These are phyloP conservation scores for Vanrija sp. DNA, from an alignment of 1,284 basidiomycete species.

Conservation along the genomic window DNA sequence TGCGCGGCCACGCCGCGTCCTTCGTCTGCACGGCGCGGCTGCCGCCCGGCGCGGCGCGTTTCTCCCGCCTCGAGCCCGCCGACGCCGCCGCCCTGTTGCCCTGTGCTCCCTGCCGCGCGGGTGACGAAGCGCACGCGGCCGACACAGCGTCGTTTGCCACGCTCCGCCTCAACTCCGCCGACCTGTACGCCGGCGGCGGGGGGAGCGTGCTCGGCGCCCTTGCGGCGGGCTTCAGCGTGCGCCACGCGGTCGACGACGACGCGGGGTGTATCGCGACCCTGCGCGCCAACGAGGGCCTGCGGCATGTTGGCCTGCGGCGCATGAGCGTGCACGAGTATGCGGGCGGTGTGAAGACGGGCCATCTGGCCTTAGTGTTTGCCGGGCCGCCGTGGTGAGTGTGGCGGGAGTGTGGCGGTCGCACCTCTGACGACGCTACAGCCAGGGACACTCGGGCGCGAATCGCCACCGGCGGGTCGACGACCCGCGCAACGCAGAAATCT, in stretches of 20 bases:
- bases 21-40: not conserved
- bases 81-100: not conserved
- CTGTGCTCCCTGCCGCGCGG: not conserved
- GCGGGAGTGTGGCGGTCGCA: too few relatives aligned
- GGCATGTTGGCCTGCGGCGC: not conserved
- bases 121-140: not conserved
- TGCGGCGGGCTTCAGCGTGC: conserved; percentile 18
- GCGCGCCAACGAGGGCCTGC: not conserved
- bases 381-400: conserved; percentile 31
- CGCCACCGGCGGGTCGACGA: conserved; percentile 14
- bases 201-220: conserved; percentile 22
- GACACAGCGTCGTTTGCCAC: not conserved
- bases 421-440: conserved; percentile 17
- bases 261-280: conserved; percentile 16
- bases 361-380: conserved; percentile 15
- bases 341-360: not conserved
- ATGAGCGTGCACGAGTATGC: not conserved
- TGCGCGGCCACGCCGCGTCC: not conserved
- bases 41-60: not conserved
- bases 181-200: conserved; percentile 37
- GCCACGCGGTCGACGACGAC: conserved; percentile 23
- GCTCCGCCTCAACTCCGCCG: conserved; percentile 15
- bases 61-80: not conserved
- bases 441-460: conserved; percentile 31
- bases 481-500: conserved; percentile 25